Evolutionary conservation across 305 asterid species (phyloP).

Genomic region (Plantago lanceolata): DNA sequence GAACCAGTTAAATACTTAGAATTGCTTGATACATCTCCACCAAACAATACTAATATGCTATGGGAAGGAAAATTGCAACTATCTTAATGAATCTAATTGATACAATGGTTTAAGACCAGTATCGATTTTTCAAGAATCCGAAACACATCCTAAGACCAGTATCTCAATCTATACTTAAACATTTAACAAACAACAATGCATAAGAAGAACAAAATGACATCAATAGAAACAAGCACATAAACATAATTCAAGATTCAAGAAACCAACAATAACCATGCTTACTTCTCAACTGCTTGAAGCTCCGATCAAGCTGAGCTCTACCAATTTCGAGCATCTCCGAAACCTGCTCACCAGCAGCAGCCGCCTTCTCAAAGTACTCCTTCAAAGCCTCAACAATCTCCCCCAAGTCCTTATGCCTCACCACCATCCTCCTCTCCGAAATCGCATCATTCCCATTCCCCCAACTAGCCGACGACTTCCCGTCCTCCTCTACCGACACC

Average conservation of each 20-base stretch:
- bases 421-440: slow-evolving; percentile 67
- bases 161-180: background rate
- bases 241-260: slow-evolving; percentile 1
- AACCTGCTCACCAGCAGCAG: slow-evolving; percentile 84
- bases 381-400: slow-evolving; percentile 81
- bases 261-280: slow-evolving; percentile 23
- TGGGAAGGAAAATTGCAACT: too few species aligned
- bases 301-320: slow-evolving; percentile 81
- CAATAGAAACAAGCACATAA: background rate
- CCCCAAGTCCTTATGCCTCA: slow-evolving; percentile 79
- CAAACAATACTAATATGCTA: background rate
- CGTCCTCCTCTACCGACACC: slow-evolving; percentile 45
- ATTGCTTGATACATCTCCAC: background rate
- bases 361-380: slow-evolving; percentile 86
- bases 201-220: background rate
- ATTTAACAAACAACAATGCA: background rate
- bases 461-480: slow-evolving; percentile 66
- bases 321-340: slow-evolving; percentile 92
- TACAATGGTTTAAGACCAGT: too few species aligned
- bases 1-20: background rate
- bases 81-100: too few species aligned
- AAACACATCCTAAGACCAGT: background rate
- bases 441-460: slow-evolving; percentile 48
- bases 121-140: background rate
- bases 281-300: slow-evolving; percentile 87